Conservation (phyloP, 1,284 basidiomycete species). For the Tranzscheliella williamsii region DNA sequence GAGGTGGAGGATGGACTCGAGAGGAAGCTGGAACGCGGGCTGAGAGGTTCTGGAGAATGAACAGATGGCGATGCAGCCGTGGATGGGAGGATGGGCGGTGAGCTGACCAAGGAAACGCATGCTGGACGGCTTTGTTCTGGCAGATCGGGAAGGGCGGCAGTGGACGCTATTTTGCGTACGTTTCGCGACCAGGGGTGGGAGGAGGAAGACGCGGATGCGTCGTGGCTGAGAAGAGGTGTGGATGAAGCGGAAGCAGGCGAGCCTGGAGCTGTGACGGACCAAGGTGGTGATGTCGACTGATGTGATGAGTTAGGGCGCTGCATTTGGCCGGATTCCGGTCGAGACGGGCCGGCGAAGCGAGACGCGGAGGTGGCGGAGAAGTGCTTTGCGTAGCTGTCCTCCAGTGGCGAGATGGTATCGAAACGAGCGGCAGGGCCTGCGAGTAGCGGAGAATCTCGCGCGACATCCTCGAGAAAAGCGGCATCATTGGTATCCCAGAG, state of each 20-base stretch:
- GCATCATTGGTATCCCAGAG: conserved; percentile 44
- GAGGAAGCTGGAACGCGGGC: conserved; percentile 8
- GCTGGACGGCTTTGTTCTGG: conserved; percentile 18
- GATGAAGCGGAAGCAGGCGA: too few relatives aligned
- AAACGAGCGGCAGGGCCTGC: conserved; percentile 7
- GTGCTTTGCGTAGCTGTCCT: conserved; percentile 1
- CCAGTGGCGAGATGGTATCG: conserved; percentile 7
- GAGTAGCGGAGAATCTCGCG: conserved; percentile 12
- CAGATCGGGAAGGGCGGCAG: conserved; percentile 15
- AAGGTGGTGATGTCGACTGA: too few relatives aligned
- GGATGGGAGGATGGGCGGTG: conserved; percentile 2
- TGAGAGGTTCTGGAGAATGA: conserved; percentile 1
- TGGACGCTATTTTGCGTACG: conserved; percentile 11
- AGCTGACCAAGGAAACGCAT: not conserved
- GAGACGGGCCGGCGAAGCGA: not conserved
- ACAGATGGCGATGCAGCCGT: not conserved
- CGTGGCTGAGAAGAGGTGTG: too few relatives aligned
- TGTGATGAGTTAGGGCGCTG: too few relatives aligned
- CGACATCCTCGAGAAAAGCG: conserved; percentile 36
- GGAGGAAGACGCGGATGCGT: too few relatives aligned
- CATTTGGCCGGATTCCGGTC: too few relatives aligned
- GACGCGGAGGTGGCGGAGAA: conserved; percentile 1
- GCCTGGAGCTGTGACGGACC: too few relatives aligned
- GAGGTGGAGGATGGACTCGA: conserved; percentile 11
- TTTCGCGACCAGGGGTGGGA: conserved; percentile 4